Percentiles rank a stretch among this genome's conserved stretches.
Evolutionary conservation across 2,329 filamentous ascomycete species (phyloP).

Genomic region (Colletotrichum sp.): DNA sequence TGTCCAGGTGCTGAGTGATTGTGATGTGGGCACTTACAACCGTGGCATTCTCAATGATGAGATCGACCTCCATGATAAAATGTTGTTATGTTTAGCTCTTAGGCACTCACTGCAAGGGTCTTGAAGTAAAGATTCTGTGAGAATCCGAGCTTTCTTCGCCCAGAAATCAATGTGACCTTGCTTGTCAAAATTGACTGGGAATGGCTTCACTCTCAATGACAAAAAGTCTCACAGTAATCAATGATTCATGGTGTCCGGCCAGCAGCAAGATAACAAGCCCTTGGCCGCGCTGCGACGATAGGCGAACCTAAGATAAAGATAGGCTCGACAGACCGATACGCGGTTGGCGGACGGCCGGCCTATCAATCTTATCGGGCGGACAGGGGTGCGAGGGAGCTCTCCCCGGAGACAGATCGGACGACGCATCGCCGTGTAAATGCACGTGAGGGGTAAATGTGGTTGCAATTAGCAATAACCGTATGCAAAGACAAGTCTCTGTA

Average conservation of each 20-base stretch:
- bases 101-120: not conserved
- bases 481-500: not conserved
- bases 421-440: not conserved
- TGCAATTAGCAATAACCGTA: not conserved
- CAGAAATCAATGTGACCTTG: not conserved
- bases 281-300: not conserved
- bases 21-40: not conserved
- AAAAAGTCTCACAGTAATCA: not conserved
- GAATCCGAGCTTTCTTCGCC: not conserved
- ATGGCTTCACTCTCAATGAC: not conserved
- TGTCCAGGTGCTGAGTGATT: not conserved
- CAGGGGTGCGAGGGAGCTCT: not conserved
- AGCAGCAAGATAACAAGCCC: not conserved
- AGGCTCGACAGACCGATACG: not conserved
- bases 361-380: constrained; percentile 5
- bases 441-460: not conserved
- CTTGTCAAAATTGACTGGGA: not conserved
- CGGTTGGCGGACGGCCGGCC: not conserved
- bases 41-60: constrained; percentile 11
- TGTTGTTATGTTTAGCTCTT: too few relatives aligned
- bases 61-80: constrained; percentile 2
- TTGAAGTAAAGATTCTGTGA: not conserved
- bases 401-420: not conserved
- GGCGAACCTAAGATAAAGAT: not conserved
- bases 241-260: not conserved